A percentile compares a stretch with the other conserved stretches of the same genome.
phyloP scores from a whole-genome alignment of 106 monocot genomes.

The Platanthera zijinensis region DNA sequence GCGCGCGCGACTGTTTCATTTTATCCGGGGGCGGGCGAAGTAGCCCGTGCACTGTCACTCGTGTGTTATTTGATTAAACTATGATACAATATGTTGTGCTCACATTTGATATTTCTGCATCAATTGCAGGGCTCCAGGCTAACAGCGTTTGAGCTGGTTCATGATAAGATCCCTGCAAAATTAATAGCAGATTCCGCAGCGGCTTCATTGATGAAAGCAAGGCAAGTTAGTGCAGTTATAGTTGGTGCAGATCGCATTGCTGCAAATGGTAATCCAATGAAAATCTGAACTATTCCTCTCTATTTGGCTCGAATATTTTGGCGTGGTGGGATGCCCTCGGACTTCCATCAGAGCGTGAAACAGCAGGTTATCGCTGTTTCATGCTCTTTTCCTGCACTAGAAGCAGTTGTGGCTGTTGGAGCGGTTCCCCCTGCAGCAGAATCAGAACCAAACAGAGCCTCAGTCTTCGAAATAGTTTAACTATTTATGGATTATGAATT shows the following conservation, averaged over 20 bases:
- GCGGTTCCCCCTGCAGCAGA: too few relatives aligned
- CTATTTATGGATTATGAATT: background rate
- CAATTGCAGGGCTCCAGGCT: conserved; percentile 81
- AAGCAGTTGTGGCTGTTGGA: too few relatives aligned
- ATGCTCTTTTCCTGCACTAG: too few relatives aligned
- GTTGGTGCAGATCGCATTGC: conserved; percentile 97
- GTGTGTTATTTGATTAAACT: too few relatives aligned
- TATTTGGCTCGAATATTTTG: background rate
- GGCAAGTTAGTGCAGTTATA: conserved; percentile 64
- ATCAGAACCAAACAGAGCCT: background rate
- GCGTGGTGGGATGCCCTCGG: background rate
- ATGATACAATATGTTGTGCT: too few relatives aligned
- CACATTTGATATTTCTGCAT: background rate
- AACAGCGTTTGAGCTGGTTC: conserved; percentile 91
- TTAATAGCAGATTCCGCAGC: conserved; percentile 89
- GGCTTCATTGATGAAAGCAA: conserved; percentile 82
- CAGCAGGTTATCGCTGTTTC: too few relatives aligned
- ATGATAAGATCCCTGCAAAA: conserved; percentile 88
- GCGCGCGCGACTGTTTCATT: too few relatives aligned
- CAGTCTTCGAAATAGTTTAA: background rate
- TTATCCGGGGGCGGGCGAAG: too few relatives aligned
- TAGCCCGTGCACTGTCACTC: too few relatives aligned
- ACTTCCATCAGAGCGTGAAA: too few relatives aligned
- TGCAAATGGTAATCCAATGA: conserved; percentile 54
- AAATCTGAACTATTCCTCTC: background rate